Conservation (phyloP, 2,329 filamentous ascomycete genomes). For the Pseudogymnoascus sp. region DNA sequence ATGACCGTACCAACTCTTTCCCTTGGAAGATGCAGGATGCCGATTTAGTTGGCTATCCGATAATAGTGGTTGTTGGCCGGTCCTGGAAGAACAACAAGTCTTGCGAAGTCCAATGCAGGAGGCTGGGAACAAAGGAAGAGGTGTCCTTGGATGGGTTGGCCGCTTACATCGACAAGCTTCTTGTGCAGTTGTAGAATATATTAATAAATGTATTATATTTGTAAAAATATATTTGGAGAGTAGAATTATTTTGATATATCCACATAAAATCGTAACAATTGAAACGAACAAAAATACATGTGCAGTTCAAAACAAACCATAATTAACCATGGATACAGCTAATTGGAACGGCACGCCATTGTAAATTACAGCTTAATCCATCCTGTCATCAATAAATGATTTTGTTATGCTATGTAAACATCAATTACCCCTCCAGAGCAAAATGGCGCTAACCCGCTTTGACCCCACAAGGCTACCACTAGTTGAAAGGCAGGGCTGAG, state of each 20-base stretch:
- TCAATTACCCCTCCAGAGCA: not conserved
- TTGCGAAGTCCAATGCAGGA: constrained; percentile 28
- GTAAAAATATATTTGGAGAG: not conserved
- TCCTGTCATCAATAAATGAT: not conserved
- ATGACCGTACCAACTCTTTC: constrained; percentile 62
- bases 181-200: constrained; percentile 9
- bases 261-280: not conserved
- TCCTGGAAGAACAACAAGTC: constrained; percentile 42
- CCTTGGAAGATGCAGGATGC: constrained; percentile 87
- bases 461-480: constrained; percentile 9
- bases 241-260: not conserved
- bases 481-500: constrained; percentile 9
- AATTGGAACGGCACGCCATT: not conserved
- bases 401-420: not conserved
- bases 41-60: constrained; percentile 78
- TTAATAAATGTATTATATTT: not conserved
- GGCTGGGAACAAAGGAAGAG: constrained; percentile 20
- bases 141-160: constrained; percentile 18
- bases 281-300: not conserved
- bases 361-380: not conserved
- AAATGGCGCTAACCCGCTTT: constrained; percentile 1
- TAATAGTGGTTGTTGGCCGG: constrained; percentile 71
- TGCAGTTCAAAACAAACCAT: not conserved
- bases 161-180: constrained; percentile 9
- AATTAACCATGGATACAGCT: not conserved